phyloP scores from a whole-genome alignment of 1,284 basidiomycete genomes.

The Phellinidium pouzarii region DNA sequence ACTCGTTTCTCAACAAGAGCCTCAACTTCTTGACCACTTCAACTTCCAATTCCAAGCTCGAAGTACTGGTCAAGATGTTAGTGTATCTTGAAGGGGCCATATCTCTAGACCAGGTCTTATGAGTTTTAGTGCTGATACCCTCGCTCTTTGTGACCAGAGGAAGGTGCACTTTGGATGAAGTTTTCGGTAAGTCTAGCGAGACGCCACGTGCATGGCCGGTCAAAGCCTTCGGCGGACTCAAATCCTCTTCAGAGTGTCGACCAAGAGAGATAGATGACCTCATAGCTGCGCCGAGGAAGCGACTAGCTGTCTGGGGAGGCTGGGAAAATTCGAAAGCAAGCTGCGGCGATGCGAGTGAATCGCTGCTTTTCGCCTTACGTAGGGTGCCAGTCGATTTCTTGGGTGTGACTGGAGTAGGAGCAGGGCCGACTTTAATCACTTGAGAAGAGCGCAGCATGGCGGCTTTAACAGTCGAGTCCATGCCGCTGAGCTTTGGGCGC shows the following conservation, averaged over 20 bases:
- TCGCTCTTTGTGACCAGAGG: conserved; percentile 34
- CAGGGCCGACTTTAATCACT: conserved; percentile 44
- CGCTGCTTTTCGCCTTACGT: conserved; percentile 63
- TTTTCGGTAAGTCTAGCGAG: conserved; percentile 44
- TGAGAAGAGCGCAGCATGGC: conserved; percentile 87
- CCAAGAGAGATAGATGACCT: conserved; percentile 14
- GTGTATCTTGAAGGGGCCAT: conserved; percentile 57
- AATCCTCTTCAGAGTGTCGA: conserved; percentile 15
- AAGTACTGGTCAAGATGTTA: conserved; percentile 55
- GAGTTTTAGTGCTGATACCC: conserved; percentile 27
- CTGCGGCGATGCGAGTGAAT: conserved; percentile 47
- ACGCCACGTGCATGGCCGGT: conserved; percentile 41
- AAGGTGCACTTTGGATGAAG: conserved; percentile 44
- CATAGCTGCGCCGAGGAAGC: conserved; percentile 21
- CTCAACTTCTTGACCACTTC: conserved; percentile 73
- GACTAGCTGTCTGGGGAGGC: conserved; percentile 33
- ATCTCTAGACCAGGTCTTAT: conserved; percentile 28
- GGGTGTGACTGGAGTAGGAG: conserved; percentile 28
- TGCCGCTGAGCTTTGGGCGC: conserved; percentile 67
- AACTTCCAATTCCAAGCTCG: conserved; percentile 63
- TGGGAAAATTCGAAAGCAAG: conserved; percentile 34
- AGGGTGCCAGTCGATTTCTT: conserved; percentile 33
- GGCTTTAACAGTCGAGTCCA: conserved; percentile 79
- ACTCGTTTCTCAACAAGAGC: conserved; percentile 79
- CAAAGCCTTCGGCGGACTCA: conserved; percentile 22